A percentile compares a stretch with the other conserved stretches of the same genome.
Conservation (phyloP, 305 asterid species). For the Nicotiana rustica region DNA sequence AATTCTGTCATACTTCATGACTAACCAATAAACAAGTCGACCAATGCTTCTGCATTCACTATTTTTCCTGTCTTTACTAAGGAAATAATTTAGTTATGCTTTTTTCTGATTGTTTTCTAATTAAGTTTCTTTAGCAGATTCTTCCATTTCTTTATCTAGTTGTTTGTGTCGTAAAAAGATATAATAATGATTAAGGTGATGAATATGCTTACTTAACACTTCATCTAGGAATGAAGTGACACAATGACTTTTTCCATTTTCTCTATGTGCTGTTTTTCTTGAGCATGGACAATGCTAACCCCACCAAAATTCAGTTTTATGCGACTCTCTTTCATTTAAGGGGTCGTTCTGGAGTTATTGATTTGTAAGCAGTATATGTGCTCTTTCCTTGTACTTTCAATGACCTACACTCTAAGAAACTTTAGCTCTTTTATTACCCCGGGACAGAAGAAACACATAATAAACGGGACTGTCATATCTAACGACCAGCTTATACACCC, state of each 20-base stretch:
- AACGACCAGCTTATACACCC: not conserved
- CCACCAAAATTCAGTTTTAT: constrained; percentile 16
- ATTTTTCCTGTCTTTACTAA: constrained; percentile 15
- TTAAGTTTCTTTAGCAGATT: constrained; percentile 23
- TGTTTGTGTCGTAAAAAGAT: constrained; percentile 10
- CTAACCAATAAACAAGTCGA: not conserved
- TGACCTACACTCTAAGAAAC: not conserved
- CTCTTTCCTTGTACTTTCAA: not conserved
- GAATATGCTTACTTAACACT: constrained; percentile 21
- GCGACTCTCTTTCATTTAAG: constrained; percentile 6
- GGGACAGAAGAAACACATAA: constrained; percentile 18
- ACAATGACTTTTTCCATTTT: not conserved
- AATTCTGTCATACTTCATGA: constrained; percentile 23
- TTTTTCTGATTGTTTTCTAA: not conserved
- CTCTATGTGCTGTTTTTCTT: constrained; percentile 24
- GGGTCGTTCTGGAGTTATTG: not conserved
- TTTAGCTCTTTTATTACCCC: constrained; percentile 17
- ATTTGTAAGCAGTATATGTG: constrained; percentile 2
- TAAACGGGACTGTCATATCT: not conserved
- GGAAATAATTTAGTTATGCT: not conserved
- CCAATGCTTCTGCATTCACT: constrained; percentile 24
- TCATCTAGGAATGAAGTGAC: constrained; percentile 5
- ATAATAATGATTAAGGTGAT: not conserved
- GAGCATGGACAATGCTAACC: constrained; percentile 22
- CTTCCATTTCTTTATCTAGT: constrained; percentile 23